Base-by-base conservation (phyloP, 2,329 filamentous ascomycete species). In the Blastomyces emzantsi region DNA sequence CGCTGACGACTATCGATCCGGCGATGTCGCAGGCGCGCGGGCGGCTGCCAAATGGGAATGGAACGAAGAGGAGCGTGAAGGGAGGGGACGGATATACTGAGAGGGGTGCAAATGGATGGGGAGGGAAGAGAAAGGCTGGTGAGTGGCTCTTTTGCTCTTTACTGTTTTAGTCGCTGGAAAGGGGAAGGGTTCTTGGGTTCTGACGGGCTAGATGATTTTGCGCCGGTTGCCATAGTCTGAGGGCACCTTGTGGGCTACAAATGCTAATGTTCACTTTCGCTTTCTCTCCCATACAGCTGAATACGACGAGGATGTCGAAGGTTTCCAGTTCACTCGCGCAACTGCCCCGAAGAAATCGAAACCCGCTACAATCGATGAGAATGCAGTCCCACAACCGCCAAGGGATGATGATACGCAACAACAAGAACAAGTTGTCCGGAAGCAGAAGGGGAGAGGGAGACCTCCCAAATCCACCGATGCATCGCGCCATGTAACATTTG, bases 271-370 rank as follows among this genome's bases (percentile, higher is more conserved):
- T 63, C 22, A 33, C 47, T 63, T 28, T 41, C 30, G 30, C 28
- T 59, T 28, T 59, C 36, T 58, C 30, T 45, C 17, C 15, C 52
- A 41, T 43, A 58, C 47, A 66, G 62, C 64, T 79, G 80, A 76
- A 66, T 88, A 87, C 69, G 87, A 90, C 70, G 89, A 92, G 74
- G 84, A 89, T 70, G 87, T 90, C 78, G 89, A 89, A 70, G 90
- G 90, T 66, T 92, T 92, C 70, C 80, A 85, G 64, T 92, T 92
- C 73, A 85, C 87, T 67, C 84, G 89, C 68, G 86, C 82, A 66
- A 80, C 86, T 13, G 89, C 89, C 72, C 78, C 84, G 70, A 80
- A 81, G 65, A 90, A 88, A 76, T 82, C 83, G 54, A 80, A 81
- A 64, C 78, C 82, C 63, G 73, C 77, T 19, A 76, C 78, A 59